A percentile compares a stretch with the other conserved stretches of the same genome.
Evolutionary conservation across 495 filamentous ascomycete species (phyloP).

Genomic region (Hypoxylon intermedium): DNA sequence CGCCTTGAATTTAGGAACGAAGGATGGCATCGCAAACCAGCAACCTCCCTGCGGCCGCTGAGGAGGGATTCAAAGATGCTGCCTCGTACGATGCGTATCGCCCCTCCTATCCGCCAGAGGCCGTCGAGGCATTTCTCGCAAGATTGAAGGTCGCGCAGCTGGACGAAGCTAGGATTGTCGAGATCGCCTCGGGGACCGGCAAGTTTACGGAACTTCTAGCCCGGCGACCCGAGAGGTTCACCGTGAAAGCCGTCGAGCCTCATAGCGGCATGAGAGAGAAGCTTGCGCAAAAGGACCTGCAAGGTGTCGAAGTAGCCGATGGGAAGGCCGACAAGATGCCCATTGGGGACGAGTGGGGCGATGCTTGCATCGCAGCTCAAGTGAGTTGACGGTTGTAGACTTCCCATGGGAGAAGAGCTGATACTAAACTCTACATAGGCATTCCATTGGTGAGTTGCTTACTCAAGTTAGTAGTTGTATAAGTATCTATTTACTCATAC

Average conservation of each 20-base stretch:
- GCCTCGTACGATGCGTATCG: constrained; percentile 65
- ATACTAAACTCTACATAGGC: constrained; percentile 46
- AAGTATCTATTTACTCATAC: constrained; percentile 9
- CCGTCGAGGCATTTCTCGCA: constrained; percentile 60
- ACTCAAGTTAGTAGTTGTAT: not conserved
- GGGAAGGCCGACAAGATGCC: constrained; percentile 63
- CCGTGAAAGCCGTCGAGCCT: constrained; percentile 68
- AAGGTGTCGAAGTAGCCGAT: constrained; percentile 56
- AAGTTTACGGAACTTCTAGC: constrained; percentile 70
- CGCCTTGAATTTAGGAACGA: not conserved
- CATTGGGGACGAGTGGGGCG: constrained; percentile 61
- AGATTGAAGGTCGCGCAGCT: constrained; percentile 53
- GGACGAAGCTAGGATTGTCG: constrained; percentile 58
- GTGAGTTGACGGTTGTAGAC: constrained; percentile 48
- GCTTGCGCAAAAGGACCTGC: constrained; percentile 60
- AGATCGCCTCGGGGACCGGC: constrained; percentile 70
- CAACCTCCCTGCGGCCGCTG: constrained; percentile 38
- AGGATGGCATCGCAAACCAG: constrained; percentile 34
- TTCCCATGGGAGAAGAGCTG: constrained; percentile 6
- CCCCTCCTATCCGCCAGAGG: constrained; percentile 64
- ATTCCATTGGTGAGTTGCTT: constrained; percentile 62
- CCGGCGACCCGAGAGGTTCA: constrained; percentile 56
- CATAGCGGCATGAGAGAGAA: constrained; percentile 65
- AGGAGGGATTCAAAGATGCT: constrained; percentile 64
- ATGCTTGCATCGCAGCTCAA: constrained; percentile 70